Base-by-base conservation (phyloP, 2,329 filamentous ascomycete species). In the Zarea fungicola region DNA sequence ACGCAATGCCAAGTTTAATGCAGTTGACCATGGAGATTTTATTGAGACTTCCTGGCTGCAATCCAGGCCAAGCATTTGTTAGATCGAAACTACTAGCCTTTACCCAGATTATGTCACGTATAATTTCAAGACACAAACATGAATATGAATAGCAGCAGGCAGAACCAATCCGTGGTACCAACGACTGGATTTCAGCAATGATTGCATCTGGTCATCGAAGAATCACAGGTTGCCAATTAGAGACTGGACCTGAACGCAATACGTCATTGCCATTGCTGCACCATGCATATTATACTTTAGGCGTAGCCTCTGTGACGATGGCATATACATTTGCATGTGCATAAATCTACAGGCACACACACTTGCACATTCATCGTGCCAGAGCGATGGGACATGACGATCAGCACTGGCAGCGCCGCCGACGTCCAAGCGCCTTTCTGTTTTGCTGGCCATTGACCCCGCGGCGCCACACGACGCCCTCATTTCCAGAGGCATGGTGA, bases 391-490 rank as follows among this genome's bases (percentile, higher is more conserved):
- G 47, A 44, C 39, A 49, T 49, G 47, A 43, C 19, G 47, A 49
- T 49, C 47, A 43, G 40, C 47, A 21, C 32, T 42, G 40, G 18
- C 47, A 43, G 31, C 47, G 47, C 40, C 47, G 47, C 40, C 47
- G 29, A 49, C 39, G 47, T 49, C 47, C 47, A 49, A 49, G 47
- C 47, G 47, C 22, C 36, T 16, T 25, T 42, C 34, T 37, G 36
- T 32, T 13, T 31, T 47, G 44, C 36, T 48, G 44, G 36, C 44
- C 40, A 40, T 48, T 36, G 34, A 49, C 47, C 47, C 47, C 47
- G 47, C 47, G n/a, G 47, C 47, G 47, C 47, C 47, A 49, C 47
- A 49, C 32, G 40, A 49, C 39, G 42, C 41, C 41, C 41, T 50
- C 37, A 28, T 48, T 37, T 32, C 34, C 21, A 41, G 37, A 10